These are phyloP conservation scores for Phialophora expanda DNA, from an alignment of 2,329 filamentous ascomycete species.

Conservation along the genomic window DNA sequence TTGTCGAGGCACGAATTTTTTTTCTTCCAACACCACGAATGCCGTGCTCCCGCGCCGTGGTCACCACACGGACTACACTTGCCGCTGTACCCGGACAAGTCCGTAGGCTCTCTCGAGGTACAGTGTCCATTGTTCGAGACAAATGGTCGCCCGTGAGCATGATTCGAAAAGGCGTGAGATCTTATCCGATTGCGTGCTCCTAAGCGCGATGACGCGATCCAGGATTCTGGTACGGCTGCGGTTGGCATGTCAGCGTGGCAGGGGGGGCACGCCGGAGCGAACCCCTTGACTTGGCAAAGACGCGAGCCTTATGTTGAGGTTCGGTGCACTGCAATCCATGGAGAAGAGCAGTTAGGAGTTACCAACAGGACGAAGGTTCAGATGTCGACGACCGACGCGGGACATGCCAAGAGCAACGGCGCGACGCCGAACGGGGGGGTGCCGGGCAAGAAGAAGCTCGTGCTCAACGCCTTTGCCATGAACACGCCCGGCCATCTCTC, in stretches of 20 bases:
- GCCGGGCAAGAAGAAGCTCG: slow-evolving; percentile 42
- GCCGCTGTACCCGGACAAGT: slow-evolving; percentile 16
- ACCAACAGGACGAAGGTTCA: background rate
- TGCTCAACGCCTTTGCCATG: slow-evolving; percentile 58
- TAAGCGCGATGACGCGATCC: slow-evolving; percentile 20
- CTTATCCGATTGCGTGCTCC: slow-evolving; percentile 28
- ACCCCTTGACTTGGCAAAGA: background rate
- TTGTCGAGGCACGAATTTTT: background rate
- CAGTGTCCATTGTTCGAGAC: background rate
- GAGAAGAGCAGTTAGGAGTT: background rate
- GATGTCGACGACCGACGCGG: slow-evolving; percentile 8
- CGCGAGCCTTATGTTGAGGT: slow-evolving; percentile 3
- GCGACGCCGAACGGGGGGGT: background rate
- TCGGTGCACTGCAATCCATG: background rate
- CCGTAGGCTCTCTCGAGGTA: background rate
- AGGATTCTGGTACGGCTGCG: background rate
- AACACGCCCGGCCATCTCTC: slow-evolving; percentile 54
- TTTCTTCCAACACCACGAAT: background rate
- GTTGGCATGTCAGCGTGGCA: slow-evolving; percentile 6
- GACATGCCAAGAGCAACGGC: slow-evolving; percentile 11
- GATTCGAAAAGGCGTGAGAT: slow-evolving; percentile 9
- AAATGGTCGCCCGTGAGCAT: background rate
- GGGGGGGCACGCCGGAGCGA: background rate
- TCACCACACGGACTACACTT: slow-evolving; percentile 5
- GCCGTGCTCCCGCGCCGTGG: slow-evolving; percentile 10